Evolutionary conservation across 1,284 basidiomycete species (phyloP).

Genomic region (Leccinum griseonigrum): DNA sequence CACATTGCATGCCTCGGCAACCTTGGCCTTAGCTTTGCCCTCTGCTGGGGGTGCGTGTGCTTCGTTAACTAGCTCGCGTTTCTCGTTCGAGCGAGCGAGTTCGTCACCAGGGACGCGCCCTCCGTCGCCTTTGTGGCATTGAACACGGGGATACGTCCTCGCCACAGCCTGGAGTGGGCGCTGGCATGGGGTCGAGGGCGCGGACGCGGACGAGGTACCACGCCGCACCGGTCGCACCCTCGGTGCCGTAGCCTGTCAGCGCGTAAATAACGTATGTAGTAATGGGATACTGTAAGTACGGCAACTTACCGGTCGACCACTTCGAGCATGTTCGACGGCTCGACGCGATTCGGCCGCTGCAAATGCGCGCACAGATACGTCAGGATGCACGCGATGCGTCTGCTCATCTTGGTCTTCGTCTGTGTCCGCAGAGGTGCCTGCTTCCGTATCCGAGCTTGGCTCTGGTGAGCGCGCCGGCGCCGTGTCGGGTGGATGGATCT

Average conservation of each 20-base stretch:
- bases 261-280: background rate
- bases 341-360: background rate
- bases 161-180: background rate
- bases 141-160: background rate
- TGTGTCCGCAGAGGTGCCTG: background rate
- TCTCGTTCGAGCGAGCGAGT: background rate
- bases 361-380: background rate
- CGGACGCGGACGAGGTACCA: background rate
- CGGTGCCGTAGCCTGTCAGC: background rate
- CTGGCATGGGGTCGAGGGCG: background rate
- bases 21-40: background rate
- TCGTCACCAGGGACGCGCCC: background rate
- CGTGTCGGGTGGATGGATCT: background rate
- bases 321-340: background rate
- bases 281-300: background rate
- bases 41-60: background rate
- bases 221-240: background rate
- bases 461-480: too few species aligned
- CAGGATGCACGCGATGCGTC: background rate
- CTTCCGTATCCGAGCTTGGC: background rate
- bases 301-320: background rate
- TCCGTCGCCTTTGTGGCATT: background rate
- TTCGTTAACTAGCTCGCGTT: background rate
- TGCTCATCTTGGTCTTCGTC: background rate
- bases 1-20: background rate